These are phyloP conservation scores for Cadophora sp. DNA, from an alignment of 2,329 filamentous ascomycete species.

Conservation along the genomic window DNA sequence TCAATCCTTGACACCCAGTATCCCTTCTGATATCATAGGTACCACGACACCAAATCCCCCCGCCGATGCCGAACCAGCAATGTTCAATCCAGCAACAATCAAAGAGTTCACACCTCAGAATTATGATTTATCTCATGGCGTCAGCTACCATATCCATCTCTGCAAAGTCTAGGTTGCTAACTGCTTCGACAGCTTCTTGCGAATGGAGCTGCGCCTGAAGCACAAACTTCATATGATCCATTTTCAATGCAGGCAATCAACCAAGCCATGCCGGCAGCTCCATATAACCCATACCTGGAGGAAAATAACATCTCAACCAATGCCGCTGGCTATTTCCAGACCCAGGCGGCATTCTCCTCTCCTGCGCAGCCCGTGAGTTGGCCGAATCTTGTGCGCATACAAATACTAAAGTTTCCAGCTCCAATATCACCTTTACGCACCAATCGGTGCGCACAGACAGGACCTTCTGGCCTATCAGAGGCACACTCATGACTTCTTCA, in stretches of 20 bases:
- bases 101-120: constrained; percentile 65
- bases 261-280: constrained; percentile 57
- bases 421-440: constrained; percentile 93
- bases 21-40: constrained; percentile 37
- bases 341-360: constrained; percentile 58
- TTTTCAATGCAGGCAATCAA: constrained; percentile 66
- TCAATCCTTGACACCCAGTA: background rate
- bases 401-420: constrained; percentile 56
- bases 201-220: constrained; percentile 58
- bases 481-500: constrained; percentile 88
- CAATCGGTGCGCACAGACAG: constrained; percentile 81
- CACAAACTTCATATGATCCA: constrained; percentile 63
- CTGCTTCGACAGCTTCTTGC: constrained; percentile 45
- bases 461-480: constrained; percentile 86
- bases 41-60: constrained; percentile 42
- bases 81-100: constrained; percentile 63
- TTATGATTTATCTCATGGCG: constrained; percentile 59
- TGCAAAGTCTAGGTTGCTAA: constrained; percentile 30
- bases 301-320: constrained; percentile 63
- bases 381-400: background rate
- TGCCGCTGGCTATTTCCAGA: constrained; percentile 70
- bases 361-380: constrained; percentile 64
- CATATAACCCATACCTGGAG: constrained; percentile 79
- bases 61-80: constrained; percentile 45
- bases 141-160: constrained; percentile 42